phyloP scores from a whole-genome alignment of 2,329 filamentous ascomycete genomes.

The Catunica adiposa region DNA sequence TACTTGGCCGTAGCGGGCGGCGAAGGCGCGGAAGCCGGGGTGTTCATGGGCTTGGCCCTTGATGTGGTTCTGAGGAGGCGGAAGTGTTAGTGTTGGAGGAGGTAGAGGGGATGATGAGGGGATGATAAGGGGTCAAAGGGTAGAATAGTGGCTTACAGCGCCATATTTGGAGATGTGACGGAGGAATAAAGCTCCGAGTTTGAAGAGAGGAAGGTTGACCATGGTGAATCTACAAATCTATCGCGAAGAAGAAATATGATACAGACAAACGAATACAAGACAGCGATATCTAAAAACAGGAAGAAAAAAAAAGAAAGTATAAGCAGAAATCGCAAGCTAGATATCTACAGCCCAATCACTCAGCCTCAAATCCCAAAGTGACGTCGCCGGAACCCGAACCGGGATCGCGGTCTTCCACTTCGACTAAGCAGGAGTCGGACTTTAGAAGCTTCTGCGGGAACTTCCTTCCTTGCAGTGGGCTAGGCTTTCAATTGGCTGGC shows the following conservation, averaged over 20 bases:
- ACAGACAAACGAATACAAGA: no score
- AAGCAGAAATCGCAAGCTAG: no score
- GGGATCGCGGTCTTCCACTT: neutral
- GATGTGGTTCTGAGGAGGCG: conserved; percentile 39
- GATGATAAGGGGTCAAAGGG: neutral
- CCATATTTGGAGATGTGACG: conserved; percentile 54
- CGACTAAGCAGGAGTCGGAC: neutral
- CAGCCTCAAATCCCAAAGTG: neutral
- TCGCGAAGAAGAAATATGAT: no score
- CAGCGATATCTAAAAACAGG: no score
- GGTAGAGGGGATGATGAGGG: neutral
- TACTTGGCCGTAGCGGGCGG: conserved; percentile 43
- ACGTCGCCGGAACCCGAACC: conserved; percentile 2
- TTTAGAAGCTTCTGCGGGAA: neutral
- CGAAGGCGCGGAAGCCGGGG: conserved; percentile 41
- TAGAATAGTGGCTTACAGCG: conserved; percentile 43
- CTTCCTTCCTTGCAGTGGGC: neutral
- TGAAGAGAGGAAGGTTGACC: conserved; percentile 51
- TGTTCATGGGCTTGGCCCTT: conserved; percentile 51
- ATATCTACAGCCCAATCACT: neutral
- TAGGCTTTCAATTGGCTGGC: neutral
- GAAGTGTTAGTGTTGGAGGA: neutral
- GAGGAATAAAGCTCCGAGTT: conserved; percentile 47
- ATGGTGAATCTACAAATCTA: conserved; percentile 23
- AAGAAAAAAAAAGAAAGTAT: no score